Percentiles rank a stretch among this genome's conserved stretches.
phyloP scores from a whole-genome alignment of 108 stramenopile species.

The Skeletonema tropicum region DNA sequence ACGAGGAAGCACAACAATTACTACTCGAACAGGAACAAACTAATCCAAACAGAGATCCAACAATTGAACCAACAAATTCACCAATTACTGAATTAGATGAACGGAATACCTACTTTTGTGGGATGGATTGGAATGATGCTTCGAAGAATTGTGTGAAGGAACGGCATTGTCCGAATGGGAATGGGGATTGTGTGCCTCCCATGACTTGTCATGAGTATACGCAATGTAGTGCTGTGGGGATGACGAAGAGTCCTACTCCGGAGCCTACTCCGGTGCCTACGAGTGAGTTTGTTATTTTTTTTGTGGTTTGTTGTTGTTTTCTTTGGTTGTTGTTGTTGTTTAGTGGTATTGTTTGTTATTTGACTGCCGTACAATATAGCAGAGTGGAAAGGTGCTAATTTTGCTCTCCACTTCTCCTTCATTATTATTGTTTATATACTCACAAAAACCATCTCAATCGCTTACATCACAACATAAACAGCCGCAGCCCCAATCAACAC shows the following conservation, averaged over 20 bases:
- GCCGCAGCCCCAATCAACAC: neutral
- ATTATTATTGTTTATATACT: neutral
- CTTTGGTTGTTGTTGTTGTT: neutral
- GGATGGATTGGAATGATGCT: slow-evolving; percentile 39
- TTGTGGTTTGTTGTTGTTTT: neutral
- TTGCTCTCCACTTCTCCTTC: neutral
- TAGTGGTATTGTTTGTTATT: neutral
- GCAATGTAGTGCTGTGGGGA: slow-evolving; percentile 27
- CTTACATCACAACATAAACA: neutral
- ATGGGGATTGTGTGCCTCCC: slow-evolving; percentile 28
- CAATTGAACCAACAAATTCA: neutral
- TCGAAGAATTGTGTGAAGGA: slow-evolving; percentile 29
- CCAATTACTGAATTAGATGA: slow-evolving; percentile 17
- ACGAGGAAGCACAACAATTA: neutral
- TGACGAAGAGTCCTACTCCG: slow-evolving; percentile 16
- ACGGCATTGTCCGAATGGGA: slow-evolving; percentile 41
- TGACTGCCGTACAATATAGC: neutral
- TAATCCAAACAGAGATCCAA: neutral
- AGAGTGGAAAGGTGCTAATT: neutral
- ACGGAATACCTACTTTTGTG: slow-evolving; percentile 38
- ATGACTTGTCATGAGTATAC: slow-evolving; percentile 41
- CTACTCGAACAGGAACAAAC: neutral
- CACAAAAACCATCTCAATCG: too few relatives aligned
- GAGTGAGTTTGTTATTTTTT: neutral
- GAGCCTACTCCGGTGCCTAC: slow-evolving; percentile 8